Evolutionary conservation across 805 yeast species (phyloP).

Genomic region (Candida bentonensis): DNA sequence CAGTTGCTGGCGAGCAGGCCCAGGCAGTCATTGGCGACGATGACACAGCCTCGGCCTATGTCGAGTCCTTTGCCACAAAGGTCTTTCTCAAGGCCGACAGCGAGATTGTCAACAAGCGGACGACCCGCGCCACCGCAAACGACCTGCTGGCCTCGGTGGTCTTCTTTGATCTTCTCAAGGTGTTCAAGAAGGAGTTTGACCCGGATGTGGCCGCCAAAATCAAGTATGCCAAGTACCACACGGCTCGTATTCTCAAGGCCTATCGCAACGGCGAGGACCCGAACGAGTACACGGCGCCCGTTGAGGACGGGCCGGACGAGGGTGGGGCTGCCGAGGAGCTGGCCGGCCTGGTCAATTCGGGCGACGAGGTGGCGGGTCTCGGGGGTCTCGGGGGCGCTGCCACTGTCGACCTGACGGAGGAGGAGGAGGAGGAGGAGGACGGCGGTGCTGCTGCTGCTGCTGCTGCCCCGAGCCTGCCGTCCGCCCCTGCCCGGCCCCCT

Average conservation of each 20-base stretch:
- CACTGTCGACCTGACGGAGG: neutral
- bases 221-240: slow-evolving; percentile 50
- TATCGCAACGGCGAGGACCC: slow-evolving; percentile 40
- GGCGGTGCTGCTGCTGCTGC: slow-evolving; percentile 6
- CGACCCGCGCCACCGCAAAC: slow-evolving; percentile 32
- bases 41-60: slow-evolving; percentile 40
- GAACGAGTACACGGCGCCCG: slow-evolving; percentile 35
- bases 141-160: slow-evolving; percentile 40
- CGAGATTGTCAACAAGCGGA: slow-evolving; percentile 32
- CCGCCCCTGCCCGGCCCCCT: slow-evolving; percentile 1
- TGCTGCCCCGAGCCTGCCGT: neutral
- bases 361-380: slow-evolving; percentile 4
- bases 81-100: slow-evolving; percentile 41
- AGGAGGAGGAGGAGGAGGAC: neutral
- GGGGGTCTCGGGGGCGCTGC: neutral
- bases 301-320: slow-evolving; percentile 15
- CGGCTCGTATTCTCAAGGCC: slow-evolving; percentile 40
- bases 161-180: slow-evolving; percentile 35
- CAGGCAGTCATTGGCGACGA: slow-evolving; percentile 44
- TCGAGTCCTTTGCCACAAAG: slow-evolving; percentile 41
- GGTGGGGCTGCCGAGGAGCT: neutral
- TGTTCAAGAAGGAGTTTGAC: slow-evolving; percentile 22
- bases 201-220: slow-evolving; percentile 29
- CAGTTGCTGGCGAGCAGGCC: slow-evolving; percentile 24
- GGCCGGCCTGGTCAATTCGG: neutral